These are phyloP conservation scores for Leptodermis oblonga DNA, from an alignment of 257 asterid genomes.

Conservation along the genomic window DNA sequence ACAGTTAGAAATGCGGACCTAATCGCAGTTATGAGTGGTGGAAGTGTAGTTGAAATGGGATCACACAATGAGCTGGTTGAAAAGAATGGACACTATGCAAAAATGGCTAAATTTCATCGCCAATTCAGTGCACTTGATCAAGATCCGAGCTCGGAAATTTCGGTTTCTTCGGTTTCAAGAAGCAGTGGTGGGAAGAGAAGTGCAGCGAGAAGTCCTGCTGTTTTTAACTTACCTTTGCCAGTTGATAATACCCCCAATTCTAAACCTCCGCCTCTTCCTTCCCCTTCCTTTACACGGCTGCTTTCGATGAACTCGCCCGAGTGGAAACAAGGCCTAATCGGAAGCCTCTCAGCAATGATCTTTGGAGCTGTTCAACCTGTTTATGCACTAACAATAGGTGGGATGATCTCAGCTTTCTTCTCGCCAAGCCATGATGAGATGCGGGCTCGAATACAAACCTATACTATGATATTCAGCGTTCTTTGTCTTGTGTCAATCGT, in stretches of 20 bases:
- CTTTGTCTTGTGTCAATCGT: conserved; percentile 55
- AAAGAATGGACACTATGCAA: conserved; percentile 58
- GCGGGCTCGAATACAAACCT: conserved; percentile 48
- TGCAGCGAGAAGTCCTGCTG: conserved; percentile 51
- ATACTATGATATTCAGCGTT: conserved; percentile 40
- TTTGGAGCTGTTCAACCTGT: conserved; percentile 80
- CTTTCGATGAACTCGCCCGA: conserved; percentile 60
- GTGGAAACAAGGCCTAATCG: conserved; percentile 67
- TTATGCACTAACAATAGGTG: conserved; percentile 74
- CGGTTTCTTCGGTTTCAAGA: conserved; percentile 40
- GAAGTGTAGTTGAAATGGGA: conserved; percentile 58
- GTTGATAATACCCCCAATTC: conserved; percentile 9
- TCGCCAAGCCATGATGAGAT: conserved; percentile 50
- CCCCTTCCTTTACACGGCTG: conserved; percentile 50
- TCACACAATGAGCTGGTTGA: conserved; percentile 56
- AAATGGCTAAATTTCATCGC: conserved; percentile 58
- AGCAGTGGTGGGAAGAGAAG: conserved; percentile 51
- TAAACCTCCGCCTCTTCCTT: conserved; percentile 37
- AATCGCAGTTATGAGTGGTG: conserved; percentile 56
- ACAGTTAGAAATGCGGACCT: conserved; percentile 69
- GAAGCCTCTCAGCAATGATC: conserved; percentile 53
- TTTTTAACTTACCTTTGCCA: conserved; percentile 45
- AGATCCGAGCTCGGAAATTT: conserved; percentile 33
- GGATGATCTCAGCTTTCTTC: conserved; percentile 73
- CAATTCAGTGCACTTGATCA: conserved; percentile 56